Conservation (phyloP, 1,284 basidiomycete species). For the Exobasidium rhododendri region DNA sequence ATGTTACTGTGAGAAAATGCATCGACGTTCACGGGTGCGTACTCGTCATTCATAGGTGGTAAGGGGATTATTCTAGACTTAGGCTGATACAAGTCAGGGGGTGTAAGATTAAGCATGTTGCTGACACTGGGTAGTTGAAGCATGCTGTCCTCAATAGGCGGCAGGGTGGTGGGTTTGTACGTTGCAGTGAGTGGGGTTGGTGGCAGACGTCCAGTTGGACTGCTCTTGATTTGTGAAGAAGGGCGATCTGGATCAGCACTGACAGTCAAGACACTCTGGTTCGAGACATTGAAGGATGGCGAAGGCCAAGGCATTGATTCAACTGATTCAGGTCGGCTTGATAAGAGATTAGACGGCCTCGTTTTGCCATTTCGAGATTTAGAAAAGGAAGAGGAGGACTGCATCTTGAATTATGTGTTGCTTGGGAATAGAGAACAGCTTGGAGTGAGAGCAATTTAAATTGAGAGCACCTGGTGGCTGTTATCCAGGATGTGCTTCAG, state of each 20-base stretch:
- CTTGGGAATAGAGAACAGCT: no score
- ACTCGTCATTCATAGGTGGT: background rate
- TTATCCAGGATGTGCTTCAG: no score
- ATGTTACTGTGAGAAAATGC: background rate
- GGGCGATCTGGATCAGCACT: conserved; percentile 12
- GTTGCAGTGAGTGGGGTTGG: conserved; percentile 13
- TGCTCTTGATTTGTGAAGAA: conserved; percentile 5
- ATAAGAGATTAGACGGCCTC: conserved; percentile 12
- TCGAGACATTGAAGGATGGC: conserved; percentile 12
- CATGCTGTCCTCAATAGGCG: background rate
- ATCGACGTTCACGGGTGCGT: background rate
- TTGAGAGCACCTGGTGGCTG: no score
- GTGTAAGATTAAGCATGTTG: background rate
- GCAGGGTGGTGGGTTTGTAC: background rate
- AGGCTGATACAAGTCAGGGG: background rate
- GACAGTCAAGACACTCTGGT: background rate
- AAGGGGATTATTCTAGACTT: background rate
- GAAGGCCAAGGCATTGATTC: conserved; percentile 17
- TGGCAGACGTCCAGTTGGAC: conserved; percentile 10
- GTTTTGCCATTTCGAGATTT: conserved; percentile 8
- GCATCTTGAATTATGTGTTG: conserved; percentile 11
- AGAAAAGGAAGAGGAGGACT: conserved; percentile 13
- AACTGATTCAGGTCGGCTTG: background rate
- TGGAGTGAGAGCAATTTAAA: no score
- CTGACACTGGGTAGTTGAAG: background rate